Conservation (phyloP, 169 alveolate species). For the Plasmodium inui region DNA sequence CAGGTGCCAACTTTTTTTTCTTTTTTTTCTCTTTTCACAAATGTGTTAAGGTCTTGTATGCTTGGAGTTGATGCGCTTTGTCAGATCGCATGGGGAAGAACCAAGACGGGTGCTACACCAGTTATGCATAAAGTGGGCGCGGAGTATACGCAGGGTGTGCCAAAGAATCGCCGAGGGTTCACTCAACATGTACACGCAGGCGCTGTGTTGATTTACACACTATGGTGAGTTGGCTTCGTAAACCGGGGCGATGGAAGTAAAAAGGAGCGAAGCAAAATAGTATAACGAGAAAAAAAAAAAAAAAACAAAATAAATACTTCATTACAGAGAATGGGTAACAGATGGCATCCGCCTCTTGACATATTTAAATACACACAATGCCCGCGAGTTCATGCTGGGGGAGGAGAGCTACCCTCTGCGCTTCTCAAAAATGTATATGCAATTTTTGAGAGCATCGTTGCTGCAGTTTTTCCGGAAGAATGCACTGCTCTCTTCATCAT, state of each 20-base stretch:
- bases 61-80: not conserved
- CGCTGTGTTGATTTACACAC: not conserved
- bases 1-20: not conserved
- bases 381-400: not conserved
- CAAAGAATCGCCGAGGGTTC: not conserved
- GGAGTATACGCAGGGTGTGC: not conserved
- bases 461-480: constrained; percentile 49
- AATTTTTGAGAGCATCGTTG: constrained; percentile 19
- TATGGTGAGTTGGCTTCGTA: not conserved
- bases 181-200: not conserved
- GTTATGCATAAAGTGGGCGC: not conserved
- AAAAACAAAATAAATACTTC: not conserved
- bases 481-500: constrained; percentile 57
- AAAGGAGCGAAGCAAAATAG: not conserved
- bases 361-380: not conserved
- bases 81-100: not conserved
- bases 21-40: not conserved
- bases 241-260: not conserved
- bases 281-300: not conserved
- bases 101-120: not conserved
- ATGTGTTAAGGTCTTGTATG: not conserved
- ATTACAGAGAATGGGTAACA: not conserved
- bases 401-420: not conserved
- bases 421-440: constrained; percentile 61
- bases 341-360: not conserved